Base-by-base conservation (phyloP, 257 asterid genomes). In the Cruciata laevipes region DNA sequence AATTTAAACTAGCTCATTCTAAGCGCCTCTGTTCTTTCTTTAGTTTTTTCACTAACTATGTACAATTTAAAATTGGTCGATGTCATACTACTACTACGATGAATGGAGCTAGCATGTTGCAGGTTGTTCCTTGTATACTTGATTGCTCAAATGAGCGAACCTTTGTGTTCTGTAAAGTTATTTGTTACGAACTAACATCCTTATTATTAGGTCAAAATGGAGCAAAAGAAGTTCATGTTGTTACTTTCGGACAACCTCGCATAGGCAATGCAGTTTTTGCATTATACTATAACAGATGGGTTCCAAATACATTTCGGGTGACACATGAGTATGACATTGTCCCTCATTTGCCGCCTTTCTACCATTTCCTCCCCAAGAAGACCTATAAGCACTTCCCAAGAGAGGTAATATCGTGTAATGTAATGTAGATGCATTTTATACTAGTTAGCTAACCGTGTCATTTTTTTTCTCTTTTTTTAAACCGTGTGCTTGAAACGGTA, bases 331-430 rank as follows among this genome's bases (percentile, higher is more conserved):
- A 94, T 73, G 99, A 94, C 79, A 82, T 94, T 8, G 99, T 94
- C 80, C 99, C 98, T 75, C 99, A 94, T 84, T 86, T 94, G 77
- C 99, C 99, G 23, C 98, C 98, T n/a, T 91, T 90, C 78, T 90
- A 82, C 75, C 53, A 31, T 47, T 73, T 68, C 68, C 86, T 94
- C 63, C 95, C 95, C 40, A 84, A 76, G 67, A 94, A 94, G 81
- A 91, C 96, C 5, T 94, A 94, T 69, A 96, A 72, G 65, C 99
- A 94, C 82, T 90, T 87, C 66, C 90, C 98, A 65, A 84, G 91
- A 87, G 98, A 94, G 98, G 98, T 89, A 87, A 75, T 73, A 30
- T 40, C 47, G 51, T 40, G 56, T 30, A 21, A 61, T 25, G 24
- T 42, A 14, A 21, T 47, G 24, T 47, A 47, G 27, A 42, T 70